These are phyloP conservation scores for Aristolochia fimbriata DNA, from an alignment of 164 flowering plant genomes.

Conservation along the genomic window DNA sequence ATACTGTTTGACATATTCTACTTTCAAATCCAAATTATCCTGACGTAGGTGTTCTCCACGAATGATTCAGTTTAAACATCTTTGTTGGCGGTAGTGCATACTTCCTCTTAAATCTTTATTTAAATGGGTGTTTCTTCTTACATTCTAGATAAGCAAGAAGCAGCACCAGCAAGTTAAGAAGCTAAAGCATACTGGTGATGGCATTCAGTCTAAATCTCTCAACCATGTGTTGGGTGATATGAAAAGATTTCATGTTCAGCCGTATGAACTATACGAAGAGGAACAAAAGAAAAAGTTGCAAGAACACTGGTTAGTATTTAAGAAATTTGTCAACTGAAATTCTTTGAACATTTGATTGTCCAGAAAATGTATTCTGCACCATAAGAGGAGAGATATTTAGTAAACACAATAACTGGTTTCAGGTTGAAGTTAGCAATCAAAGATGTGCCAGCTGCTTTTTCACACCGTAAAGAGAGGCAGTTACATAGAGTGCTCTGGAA, in stretches of 20 bases:
- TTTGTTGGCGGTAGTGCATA: background rate
- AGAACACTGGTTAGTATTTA: constrained; percentile 54
- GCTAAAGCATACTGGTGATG: constrained; percentile 58
- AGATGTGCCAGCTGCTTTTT: constrained; percentile 54
- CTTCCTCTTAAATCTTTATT: background rate
- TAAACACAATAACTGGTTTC: background rate
- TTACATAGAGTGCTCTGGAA: constrained; percentile 22
- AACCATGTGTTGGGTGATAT: constrained; percentile 59
- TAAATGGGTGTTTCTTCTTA: background rate
- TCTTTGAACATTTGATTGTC: too few species aligned
- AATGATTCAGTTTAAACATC: background rate
- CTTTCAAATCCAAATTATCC: too few species aligned
- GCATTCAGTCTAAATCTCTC: constrained; percentile 55
- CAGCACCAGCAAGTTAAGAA: constrained; percentile 68
- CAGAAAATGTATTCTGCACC: background rate
- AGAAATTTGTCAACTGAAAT: too few species aligned
- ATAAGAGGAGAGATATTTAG: background rate
- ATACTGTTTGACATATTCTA: too few species aligned
- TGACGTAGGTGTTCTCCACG: background rate
- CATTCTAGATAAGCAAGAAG: constrained; percentile 60
- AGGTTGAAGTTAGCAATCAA: constrained; percentile 54
- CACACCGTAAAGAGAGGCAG: constrained; percentile 34
- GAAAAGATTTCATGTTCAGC: constrained; percentile 47
- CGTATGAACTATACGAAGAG: constrained; percentile 63
- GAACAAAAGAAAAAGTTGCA: constrained; percentile 74